Base-by-base conservation (phyloP, 2,329 filamentous ascomycete species). In the Sporothrix luriei region DNA sequence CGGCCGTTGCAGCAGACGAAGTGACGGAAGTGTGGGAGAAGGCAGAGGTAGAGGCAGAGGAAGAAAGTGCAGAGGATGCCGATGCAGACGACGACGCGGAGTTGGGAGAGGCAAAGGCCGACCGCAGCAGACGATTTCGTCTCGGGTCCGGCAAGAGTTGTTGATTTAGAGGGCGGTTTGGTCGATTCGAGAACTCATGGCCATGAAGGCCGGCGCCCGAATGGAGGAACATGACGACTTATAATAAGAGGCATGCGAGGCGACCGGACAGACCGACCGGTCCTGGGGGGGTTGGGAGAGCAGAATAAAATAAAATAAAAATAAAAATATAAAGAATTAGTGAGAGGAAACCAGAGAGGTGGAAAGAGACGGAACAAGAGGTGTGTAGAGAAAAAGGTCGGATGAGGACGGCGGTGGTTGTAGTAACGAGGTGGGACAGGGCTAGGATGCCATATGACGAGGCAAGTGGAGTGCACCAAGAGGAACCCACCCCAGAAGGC, bases 141-240 rank as follows among this genome's bases (percentile, higher is more conserved):
- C 76, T 73, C 71, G 74, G 75, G 54, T 74, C 76, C 29, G 76
- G 74, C 52, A 78, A 76, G 72, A 77, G 68, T 52, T 77, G 73
- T 51, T 76, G 75, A 40, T 78, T 73, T 29, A 77, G n/a, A 13
- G 64, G 68, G 7, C 38, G 51, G 13, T 57, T 70, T 68, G 78
- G 75, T 57, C 78, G 77, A 69, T 78, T 77, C 40, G 85, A 86
- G 74, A 85, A 88, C 75, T 88, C 85, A 75, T 88, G 86, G 76
- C 85, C 86, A 75, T 88, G 85, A 24, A 88, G 80, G 77, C 85
- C 84, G 65, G 86, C 86, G 59, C 85, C 86, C 21, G 85, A 81
- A 74, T 88, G 86, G 46, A 88, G 78, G 75, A 88, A 86, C 86
- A 88, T 88, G 73, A 71, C 78, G 46, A 66, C 61, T 62, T 67